Percentiles rank a stretch among this genome's conserved stretches.
These are phyloP conservation scores for Phoenix dactylifera DNA, from an alignment of 176 grass and related monocot genomes.

Conservation along the genomic window DNA sequence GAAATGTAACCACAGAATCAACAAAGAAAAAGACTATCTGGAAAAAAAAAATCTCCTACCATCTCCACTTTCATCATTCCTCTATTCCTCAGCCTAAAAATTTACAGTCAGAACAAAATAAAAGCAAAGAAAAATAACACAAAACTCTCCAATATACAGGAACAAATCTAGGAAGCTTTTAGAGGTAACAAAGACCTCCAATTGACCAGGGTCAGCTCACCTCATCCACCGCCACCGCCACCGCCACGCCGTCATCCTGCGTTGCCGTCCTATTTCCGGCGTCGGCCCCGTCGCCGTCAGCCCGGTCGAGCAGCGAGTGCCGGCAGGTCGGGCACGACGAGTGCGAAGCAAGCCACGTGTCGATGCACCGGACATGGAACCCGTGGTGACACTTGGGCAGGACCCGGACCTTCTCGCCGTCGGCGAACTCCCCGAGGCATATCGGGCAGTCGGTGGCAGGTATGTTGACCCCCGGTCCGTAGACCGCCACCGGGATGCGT, in stretches of 20 bases:
- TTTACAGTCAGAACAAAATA: too few species aligned
- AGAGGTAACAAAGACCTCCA: not conserved
- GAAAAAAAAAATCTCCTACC: too few species aligned
- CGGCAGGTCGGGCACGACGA: constrained; percentile 68
- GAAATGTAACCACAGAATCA: too few species aligned
- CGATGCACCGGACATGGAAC: constrained; percentile 67
- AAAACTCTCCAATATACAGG: too few species aligned
- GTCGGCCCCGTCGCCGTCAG: not conserved
- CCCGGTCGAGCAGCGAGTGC: constrained; percentile 27
- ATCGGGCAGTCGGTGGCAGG: constrained; percentile 50
- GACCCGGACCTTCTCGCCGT: constrained; percentile 62
- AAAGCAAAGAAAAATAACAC: too few species aligned
- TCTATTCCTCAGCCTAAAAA: too few species aligned
- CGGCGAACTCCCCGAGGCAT: constrained; percentile 66
- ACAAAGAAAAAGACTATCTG: too few species aligned
- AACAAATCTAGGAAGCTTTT: too few species aligned
- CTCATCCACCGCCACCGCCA: not conserved
- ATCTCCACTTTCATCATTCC: too few species aligned
- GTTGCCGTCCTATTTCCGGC: not conserved
- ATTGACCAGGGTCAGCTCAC: not conserved
- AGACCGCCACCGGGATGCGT: constrained; percentile 58
- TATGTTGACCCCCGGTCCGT: constrained; percentile 12
- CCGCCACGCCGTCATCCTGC: not conserved
- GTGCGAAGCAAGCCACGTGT: constrained; percentile 50
- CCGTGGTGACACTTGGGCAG: constrained; percentile 64